phyloP scores from a whole-genome alignment of 768 basidiomycete species.

The Crepidotus variabilis region DNA sequence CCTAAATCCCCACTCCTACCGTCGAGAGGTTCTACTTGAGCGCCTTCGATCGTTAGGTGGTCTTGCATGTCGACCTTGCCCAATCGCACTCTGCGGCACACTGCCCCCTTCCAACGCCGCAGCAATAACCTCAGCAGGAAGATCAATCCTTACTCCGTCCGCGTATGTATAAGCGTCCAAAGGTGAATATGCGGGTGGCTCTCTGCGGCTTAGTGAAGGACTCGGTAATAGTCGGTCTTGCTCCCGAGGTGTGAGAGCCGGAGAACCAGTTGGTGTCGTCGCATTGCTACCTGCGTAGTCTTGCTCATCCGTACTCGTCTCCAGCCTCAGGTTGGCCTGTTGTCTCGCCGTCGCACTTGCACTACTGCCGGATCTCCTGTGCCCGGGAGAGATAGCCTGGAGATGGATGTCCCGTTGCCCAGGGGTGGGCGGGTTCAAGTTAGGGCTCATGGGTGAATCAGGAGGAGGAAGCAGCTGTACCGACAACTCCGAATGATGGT shows the following conservation, averaged over 20 bases:
- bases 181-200: slow-evolving; percentile 88
- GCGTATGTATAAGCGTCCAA: slow-evolving; percentile 79
- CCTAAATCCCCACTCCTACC: neutral
- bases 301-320: neutral
- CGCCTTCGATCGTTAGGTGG: slow-evolving; percentile 3
- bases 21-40: neutral
- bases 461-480: slow-evolving; percentile 75
- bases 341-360: slow-evolving; percentile 1
- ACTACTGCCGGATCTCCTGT: slow-evolving; percentile 34
- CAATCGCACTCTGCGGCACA: slow-evolving; percentile 57
- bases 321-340: neutral
- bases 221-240: slow-evolving; percentile 29
- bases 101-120: slow-evolving; percentile 78
- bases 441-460: slow-evolving; percentile 74
- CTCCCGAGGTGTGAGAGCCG: slow-evolving; percentile 16
- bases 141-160: slow-evolving; percentile 89
- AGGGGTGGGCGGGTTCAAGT: slow-evolving; percentile 80
- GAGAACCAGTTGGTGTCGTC: slow-evolving; percentile 7
- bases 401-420: slow-evolving; percentile 79
- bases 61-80: slow-evolving; percentile 29
- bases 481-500: slow-evolving; percentile 38
- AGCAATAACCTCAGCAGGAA: slow-evolving; percentile 89
- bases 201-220: slow-evolving; percentile 44
- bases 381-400: slow-evolving; percentile 50
- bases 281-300: slow-evolving; percentile 21